Percentiles rank a stretch among this genome's conserved stretches.
Evolutionary conservation across 345 rosid genomes (phyloP).

Genomic region (Rhizophora mangle): DNA sequence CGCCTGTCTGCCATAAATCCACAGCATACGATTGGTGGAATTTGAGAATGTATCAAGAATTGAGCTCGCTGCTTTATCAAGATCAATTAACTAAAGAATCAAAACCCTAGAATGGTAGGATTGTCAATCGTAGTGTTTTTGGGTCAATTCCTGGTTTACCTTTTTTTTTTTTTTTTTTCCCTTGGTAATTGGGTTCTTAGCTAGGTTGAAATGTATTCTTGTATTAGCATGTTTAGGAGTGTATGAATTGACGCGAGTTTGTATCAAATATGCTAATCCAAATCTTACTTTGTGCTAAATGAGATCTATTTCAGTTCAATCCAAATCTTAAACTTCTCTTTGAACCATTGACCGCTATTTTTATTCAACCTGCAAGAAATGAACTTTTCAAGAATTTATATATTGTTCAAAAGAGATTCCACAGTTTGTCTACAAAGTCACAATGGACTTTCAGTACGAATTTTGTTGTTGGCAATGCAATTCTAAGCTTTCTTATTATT

Average conservation of each 20-base stretch:
- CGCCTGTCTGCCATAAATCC: constrained; percentile 14
- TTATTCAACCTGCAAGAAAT: background rate
- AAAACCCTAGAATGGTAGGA: constrained; percentile 40
- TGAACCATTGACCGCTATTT: background rate
- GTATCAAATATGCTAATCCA: constrained; percentile 18
- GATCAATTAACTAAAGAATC: background rate
- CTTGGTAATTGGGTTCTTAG: background rate
- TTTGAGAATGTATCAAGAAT: constrained; percentile 3
- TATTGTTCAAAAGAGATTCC: background rate
- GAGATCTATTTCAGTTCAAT: constrained; percentile 2
- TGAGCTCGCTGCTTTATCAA: constrained; percentile 6
- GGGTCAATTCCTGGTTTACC: background rate
- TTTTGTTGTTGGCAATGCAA: background rate
- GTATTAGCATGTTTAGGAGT: constrained; percentile 25
- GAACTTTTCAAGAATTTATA: too few species aligned
- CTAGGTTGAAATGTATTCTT: constrained; percentile 14
- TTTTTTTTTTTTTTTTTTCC: background rate
- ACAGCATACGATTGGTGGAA: constrained; percentile 8
- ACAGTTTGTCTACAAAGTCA: background rate
- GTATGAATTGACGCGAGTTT: constrained; percentile 23
- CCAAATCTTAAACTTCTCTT: too few species aligned
- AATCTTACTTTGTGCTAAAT: constrained; percentile 7
- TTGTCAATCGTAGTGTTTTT: background rate
- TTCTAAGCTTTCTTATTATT: constrained; percentile 7
- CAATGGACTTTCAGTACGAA: background rate